Evolutionary conservation across 2,329 filamentous ascomycete genomes (phyloP).

Genomic region (Sclerotinia subarctica): DNA sequence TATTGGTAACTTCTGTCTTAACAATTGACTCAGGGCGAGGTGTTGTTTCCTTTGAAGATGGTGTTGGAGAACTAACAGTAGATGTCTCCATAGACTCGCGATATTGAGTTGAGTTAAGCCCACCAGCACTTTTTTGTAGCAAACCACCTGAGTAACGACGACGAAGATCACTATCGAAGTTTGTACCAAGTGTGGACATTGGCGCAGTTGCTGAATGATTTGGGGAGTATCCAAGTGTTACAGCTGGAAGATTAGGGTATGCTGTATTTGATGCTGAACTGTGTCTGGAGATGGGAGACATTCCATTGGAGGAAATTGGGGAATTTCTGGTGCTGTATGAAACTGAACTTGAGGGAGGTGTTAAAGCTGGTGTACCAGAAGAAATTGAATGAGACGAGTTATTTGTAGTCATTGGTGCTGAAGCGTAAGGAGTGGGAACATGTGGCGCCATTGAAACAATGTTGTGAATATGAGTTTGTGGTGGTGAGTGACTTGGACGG

Average conservation of each 20-base stretch:
- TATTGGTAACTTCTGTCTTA: slow-evolving; percentile 39
- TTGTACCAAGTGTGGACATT: slow-evolving; percentile 66
- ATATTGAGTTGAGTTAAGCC: slow-evolving; percentile 11
- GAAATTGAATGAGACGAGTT: slow-evolving; percentile 50
- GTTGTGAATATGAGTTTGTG: slow-evolving; percentile 38
- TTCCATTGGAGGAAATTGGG: slow-evolving; percentile 62
- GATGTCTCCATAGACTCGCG: slow-evolving; percentile 32
- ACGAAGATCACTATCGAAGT: slow-evolving; percentile 60
- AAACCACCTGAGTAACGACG: slow-evolving; percentile 65
- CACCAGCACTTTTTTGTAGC: slow-evolving; percentile 56
- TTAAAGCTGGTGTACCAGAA: slow-evolving; percentile 69
- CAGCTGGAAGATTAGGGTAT: slow-evolving; percentile 73
- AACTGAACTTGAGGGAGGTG: slow-evolving; percentile 70
- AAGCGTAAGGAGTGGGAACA: slow-evolving; percentile 45
- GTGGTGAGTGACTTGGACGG: slow-evolving; percentile 56
- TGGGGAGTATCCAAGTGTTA: slow-evolving; percentile 65
- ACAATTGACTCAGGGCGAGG: slow-evolving; percentile 42
- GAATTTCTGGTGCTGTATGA: slow-evolving; percentile 78
- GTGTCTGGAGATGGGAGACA: slow-evolving; percentile 64
- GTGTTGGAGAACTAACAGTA: slow-evolving; percentile 31
- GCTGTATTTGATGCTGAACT: slow-evolving; percentile 57
- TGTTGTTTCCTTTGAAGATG: slow-evolving; percentile 34
- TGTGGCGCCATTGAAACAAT: slow-evolving; percentile 33
- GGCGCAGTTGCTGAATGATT: slow-evolving; percentile 60
- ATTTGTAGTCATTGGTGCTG: slow-evolving; percentile 60